Base-by-base conservation (phyloP, 2,329 filamentous ascomycete species). In the Pseudogymnoascus sp. region DNA sequence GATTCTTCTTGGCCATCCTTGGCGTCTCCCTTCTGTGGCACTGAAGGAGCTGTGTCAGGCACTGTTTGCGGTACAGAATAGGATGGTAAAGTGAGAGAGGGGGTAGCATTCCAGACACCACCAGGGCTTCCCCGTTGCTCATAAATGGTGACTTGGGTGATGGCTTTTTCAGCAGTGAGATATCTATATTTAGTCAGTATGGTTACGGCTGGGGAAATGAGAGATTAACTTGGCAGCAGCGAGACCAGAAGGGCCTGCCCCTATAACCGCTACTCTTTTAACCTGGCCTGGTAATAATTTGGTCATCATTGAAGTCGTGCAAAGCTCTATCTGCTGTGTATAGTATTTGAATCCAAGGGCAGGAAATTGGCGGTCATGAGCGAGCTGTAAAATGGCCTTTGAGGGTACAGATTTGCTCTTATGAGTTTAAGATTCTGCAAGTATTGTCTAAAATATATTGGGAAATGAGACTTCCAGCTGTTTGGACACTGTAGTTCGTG, bases 51-150 rank as follows among this genome's bases (percentile, higher is more conserved):
- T 47, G 80, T 79, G 68, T 82, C 82, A 26, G 84, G 81, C 68
- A 83, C 81, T n/a, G 84, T 84, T 70, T 92, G 88, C 9, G 57
- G 57, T 26, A 37, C n/a, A 17, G 57, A 37, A 39, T 59, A 59
- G 6, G 80, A 63, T 70, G 76, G 66, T 67, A 81, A 64, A 71
- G 78, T 69, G 47, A 74, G 61, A 73, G 79, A 63, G 72, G 74
- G 29, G 78, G 76, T 64, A 81, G 95, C 92, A 69, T 91, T 88
- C 93, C 93, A 97, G 8, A 94, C 84, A 1, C 94, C 93, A 62
- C 92, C 93, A 5, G 88, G 82, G 57, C 84, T 80, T 47, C 80
- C 77, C 66, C 91, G 86, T 74, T 96, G 90, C 74, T 97, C 94
- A 69, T 89, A 95, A 39, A 97, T 74, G 63, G 86, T 83, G 63